Evolutionary conservation across 768 basidiomycete genomes (phyloP).

Genomic region (Coprinopsis strossmayeri): DNA sequence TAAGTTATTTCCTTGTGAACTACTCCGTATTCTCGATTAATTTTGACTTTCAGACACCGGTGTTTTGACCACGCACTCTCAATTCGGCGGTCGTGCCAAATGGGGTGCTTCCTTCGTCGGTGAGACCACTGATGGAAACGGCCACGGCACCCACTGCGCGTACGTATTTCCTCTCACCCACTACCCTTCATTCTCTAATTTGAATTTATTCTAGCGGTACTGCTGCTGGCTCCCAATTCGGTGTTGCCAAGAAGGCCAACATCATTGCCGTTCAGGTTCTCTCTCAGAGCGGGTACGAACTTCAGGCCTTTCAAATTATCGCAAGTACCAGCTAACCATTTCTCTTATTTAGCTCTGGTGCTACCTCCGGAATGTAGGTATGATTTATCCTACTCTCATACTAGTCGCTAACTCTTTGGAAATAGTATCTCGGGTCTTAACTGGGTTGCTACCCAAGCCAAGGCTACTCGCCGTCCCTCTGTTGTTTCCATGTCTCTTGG

Average conservation of each 20-base stretch:
- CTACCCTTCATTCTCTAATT: too few species aligned
- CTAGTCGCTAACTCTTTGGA: too few species aligned
- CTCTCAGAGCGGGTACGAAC: slow-evolving; percentile 21
- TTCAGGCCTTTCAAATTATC: not conserved
- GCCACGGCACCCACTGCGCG: slow-evolving; percentile 33
- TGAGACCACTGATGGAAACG: slow-evolving; percentile 25
- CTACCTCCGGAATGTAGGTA: slow-evolving; percentile 14
- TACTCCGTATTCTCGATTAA: not conserved
- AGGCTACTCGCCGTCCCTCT: slow-evolving; percentile 18
- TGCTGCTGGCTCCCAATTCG: slow-evolving; percentile 20
- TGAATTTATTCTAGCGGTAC: slow-evolving; percentile 16
- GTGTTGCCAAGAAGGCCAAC: slow-evolving; percentile 23
- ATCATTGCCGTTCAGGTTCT: slow-evolving; percentile 38
- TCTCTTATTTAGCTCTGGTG: slow-evolving; percentile 16
- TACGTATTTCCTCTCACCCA: slow-evolving; percentile 9
- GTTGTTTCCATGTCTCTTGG: slow-evolving; percentile 29
- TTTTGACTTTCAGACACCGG: slow-evolving; percentile 16
- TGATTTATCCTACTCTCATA: too few species aligned
- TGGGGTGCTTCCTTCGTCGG: slow-evolving; percentile 31
- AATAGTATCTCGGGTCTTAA: slow-evolving; percentile 23
- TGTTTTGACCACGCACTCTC: slow-evolving; percentile 16
- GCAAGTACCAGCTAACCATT: too few species aligned
- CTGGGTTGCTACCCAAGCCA: slow-evolving; percentile 19
- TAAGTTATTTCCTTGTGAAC: slow-evolving; percentile 10
- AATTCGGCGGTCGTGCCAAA: slow-evolving; percentile 34